Conservation (phyloP, 768 basidiomycete species). For the Dendrothele bispora region DNA sequence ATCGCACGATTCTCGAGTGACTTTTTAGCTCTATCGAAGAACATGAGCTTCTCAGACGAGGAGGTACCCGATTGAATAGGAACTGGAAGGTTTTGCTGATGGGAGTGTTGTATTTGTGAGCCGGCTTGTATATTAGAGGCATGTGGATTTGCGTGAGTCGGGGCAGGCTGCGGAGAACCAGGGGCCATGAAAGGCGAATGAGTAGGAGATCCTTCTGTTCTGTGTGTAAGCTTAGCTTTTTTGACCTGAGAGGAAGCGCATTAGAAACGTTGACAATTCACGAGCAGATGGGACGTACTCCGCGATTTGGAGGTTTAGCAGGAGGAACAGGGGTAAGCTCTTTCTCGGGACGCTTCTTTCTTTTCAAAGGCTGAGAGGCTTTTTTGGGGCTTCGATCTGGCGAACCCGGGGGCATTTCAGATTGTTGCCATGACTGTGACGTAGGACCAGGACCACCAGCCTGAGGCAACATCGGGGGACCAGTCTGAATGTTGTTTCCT, state of each 20-base stretch:
- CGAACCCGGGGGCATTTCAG: conserved; percentile 36
- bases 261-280: background rate
- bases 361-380: conserved; percentile 42
- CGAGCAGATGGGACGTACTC: conserved; percentile 41
- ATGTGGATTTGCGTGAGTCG: conserved; percentile 27
- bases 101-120: conserved; percentile 18
- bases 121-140: conserved; percentile 15
- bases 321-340: conserved; percentile 62
- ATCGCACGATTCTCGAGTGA: conserved; percentile 71
- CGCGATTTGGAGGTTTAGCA: conserved; percentile 42
- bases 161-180: conserved; percentile 41
- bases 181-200: conserved; percentile 49
- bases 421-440: conserved; percentile 34
- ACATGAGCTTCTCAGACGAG: conserved; percentile 76
- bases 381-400: conserved; percentile 46
- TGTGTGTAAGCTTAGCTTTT: conserved; percentile 63
- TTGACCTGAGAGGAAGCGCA: conserved; percentile 44
- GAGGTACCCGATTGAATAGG: conserved; percentile 32
- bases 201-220: conserved; percentile 55
- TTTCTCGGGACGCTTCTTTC: conserved; percentile 70
- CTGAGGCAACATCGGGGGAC: conserved; percentile 52
- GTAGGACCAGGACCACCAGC: conserved; percentile 27
- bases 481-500: conserved; percentile 36
- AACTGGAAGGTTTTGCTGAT: conserved; percentile 23
- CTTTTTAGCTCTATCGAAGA: conserved; percentile 93